Percentiles rank a stretch among this genome's conserved stretches.
Evolutionary conservation across 75 land plant species (phyloP).

Genomic region (Pinus taeda): DNA sequence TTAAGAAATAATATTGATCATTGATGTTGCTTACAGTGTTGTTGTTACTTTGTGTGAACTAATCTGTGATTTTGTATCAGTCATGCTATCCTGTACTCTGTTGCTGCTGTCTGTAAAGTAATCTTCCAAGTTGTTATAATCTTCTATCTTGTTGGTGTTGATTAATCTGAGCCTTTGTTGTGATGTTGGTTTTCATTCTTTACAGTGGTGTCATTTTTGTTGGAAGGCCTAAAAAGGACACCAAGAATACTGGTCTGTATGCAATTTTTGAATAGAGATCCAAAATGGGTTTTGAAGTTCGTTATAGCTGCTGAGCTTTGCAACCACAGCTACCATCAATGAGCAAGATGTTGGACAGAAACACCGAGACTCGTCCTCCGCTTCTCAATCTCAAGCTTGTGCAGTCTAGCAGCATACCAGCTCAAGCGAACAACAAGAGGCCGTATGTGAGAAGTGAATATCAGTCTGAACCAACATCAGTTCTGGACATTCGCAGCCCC

Average conservation of each 20-base stretch:
- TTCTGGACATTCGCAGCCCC: slow-evolving; percentile 10
- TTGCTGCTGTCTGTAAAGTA: neutral
- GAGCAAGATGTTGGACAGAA: slow-evolving; percentile 9
- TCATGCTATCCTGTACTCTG: too few species aligned
- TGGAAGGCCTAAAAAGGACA: neutral
- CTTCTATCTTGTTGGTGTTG: neutral
- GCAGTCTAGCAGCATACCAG: neutral
- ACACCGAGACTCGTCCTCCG: neutral
- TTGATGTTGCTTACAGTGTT: neutral
- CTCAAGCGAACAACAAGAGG: neutral
- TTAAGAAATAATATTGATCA: neutral
- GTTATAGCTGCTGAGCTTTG: neutral
- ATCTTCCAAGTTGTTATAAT: neutral
- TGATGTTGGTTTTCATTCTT: neutral
- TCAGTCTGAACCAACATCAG: slow-evolving; percentile 9
- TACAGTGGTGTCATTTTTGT: neutral
- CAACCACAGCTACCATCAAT: neutral
- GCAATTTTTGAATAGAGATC: slow-evolving; percentile 3
- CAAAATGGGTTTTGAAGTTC: slow-evolving; percentile 7
- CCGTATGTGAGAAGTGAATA: slow-evolving; percentile 5
- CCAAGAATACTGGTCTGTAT: neutral
- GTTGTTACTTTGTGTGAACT: slow-evolving; percentile 2
- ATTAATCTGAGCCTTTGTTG: neutral
- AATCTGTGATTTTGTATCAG: too few species aligned
- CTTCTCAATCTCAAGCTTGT: slow-evolving; percentile 5